Evolutionary conservation across 805 yeast genomes (phyloP).

Genomic region (Nakazawaea wickerhamii): DNA sequence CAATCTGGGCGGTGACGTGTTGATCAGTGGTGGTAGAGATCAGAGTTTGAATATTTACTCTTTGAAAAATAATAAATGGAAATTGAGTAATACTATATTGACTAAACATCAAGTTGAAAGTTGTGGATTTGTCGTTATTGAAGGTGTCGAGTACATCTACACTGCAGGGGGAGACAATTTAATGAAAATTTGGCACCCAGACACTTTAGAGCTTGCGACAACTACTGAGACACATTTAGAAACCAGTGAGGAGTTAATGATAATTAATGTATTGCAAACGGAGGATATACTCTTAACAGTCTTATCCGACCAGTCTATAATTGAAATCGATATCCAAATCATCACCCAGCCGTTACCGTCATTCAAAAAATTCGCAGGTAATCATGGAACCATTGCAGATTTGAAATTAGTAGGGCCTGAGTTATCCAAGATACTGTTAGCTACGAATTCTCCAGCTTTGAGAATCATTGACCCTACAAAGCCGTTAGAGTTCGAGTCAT

Average conservation of each 20-base stretch:
- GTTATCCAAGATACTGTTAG: slow-evolving; percentile 60
- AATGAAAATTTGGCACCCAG: slow-evolving; percentile 59
- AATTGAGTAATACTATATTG: slow-evolving; percentile 62
- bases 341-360: slow-evolving; percentile 35
- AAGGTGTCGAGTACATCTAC: slow-evolving; percentile 35
- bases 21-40: slow-evolving; percentile 89
- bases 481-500: slow-evolving; percentile 56
- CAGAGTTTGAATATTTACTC: slow-evolving; percentile 60
- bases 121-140: slow-evolving; percentile 48
- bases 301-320: slow-evolving; percentile 79
- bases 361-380: slow-evolving; percentile 69
- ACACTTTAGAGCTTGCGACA: slow-evolving; percentile 41
- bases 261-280: slow-evolving; percentile 46
- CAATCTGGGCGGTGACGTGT: slow-evolving; percentile 40
- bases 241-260: slow-evolving; percentile 68
- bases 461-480: slow-evolving; percentile 63
- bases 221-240: slow-evolving; percentile 42
- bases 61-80: slow-evolving; percentile 28
- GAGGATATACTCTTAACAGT: slow-evolving; percentile 41
- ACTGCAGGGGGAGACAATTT: slow-evolving; percentile 77
- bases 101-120: slow-evolving; percentile 69
- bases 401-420: slow-evolving; percentile 70
- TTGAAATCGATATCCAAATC: slow-evolving; percentile 22
- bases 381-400: slow-evolving; percentile 94
- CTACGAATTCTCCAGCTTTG: slow-evolving; percentile 89